These are phyloP conservation scores for Suillus subalutaceus DNA, from an alignment of 768 basidiomycete species.

Conservation along the genomic window DNA sequence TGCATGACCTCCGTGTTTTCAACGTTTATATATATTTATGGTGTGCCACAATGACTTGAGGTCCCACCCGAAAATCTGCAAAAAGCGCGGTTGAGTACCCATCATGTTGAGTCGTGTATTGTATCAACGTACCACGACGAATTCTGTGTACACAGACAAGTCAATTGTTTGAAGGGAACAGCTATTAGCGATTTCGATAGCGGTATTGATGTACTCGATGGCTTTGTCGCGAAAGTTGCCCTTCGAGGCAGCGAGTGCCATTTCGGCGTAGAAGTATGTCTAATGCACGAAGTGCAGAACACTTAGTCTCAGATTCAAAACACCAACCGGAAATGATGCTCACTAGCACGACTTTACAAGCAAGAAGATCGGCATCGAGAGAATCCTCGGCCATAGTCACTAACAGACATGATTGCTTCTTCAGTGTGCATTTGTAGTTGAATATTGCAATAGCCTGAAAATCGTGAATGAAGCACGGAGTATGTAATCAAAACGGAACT, in stretches of 20 bases:
- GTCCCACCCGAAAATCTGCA: too few relatives aligned
- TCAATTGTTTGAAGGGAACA: not conserved
- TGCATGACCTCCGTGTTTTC: too few relatives aligned
- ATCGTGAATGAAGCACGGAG: not conserved
- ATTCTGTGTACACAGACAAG: not conserved
- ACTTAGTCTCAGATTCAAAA: not conserved
- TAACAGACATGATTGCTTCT: not conserved
- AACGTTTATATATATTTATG: too few relatives aligned
- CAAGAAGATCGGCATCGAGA: not conserved
- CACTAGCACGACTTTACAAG: not conserved
- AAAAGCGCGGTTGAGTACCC: too few relatives aligned
- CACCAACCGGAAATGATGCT: not conserved
- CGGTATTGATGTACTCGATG: not conserved
- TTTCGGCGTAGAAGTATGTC: not conserved
- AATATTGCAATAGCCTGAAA: not conserved
- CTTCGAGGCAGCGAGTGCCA: not conserved
- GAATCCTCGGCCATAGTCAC: not conserved
- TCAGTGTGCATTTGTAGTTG: not conserved
- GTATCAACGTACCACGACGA: not conserved
- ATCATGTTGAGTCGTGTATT: not conserved
- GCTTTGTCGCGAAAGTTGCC: not conserved
- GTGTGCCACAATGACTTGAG: too few relatives aligned
- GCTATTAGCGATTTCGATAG: not conserved
- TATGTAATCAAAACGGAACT: not conserved
- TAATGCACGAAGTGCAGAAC: not conserved